phyloP scores from a whole-genome alignment of 2,329 filamentous ascomycete genomes.

The Sordariomycetes sp. region DNA sequence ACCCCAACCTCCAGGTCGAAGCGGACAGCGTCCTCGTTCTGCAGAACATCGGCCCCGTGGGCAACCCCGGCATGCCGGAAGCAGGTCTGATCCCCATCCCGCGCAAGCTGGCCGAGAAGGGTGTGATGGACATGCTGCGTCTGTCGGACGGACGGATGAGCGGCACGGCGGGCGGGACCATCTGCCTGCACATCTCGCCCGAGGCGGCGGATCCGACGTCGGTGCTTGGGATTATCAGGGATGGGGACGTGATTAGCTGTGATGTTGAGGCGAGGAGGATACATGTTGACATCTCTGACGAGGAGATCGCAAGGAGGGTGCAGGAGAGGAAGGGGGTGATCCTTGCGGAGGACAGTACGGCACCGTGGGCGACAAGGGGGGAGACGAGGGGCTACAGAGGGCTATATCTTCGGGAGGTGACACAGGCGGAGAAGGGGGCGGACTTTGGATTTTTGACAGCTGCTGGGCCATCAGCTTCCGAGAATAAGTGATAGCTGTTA shows the following conservation, averaged over 20 bases:
- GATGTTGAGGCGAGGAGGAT: constrained; percentile 60
- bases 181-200: constrained; percentile 79
- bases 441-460: constrained; percentile 55
- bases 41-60: constrained; percentile 81
- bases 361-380: constrained; percentile 24
- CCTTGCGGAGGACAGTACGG: constrained; percentile 14
- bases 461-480: too few relatives aligned
- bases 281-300: constrained; percentile 51
- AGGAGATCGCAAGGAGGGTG: constrained; percentile 57
- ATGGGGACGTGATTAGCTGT: constrained; percentile 73
- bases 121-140: constrained; percentile 70
- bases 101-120: constrained; percentile 67
- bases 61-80: constrained; percentile 90
- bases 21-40: constrained; percentile 62
- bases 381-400: constrained; percentile 46
- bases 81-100: constrained; percentile 57
- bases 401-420: constrained; percentile 49
- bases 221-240: constrained; percentile 65
- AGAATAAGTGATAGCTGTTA: too few relatives aligned
- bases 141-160: constrained; percentile 83
- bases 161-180: constrained; percentile 81
- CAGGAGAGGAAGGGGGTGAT: constrained; percentile 45
- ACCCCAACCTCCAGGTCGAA: constrained; percentile 51
- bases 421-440: constrained; percentile 47
- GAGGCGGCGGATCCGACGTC: constrained; percentile 71